Evolutionary conservation across 805 yeast species (phyloP).

Genomic region (Pichia eremophila): DNA sequence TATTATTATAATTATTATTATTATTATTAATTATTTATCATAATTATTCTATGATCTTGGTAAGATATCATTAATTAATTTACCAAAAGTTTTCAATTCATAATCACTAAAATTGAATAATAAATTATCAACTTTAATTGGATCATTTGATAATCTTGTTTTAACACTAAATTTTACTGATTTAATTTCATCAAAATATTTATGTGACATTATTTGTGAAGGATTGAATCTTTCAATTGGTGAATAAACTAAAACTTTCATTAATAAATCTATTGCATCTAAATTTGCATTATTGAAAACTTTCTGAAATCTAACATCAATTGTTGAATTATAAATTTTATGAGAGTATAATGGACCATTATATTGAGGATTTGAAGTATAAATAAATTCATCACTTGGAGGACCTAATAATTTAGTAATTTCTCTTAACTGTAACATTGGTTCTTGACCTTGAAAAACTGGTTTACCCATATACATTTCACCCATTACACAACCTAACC

Average conservation of each 20-base stretch:
- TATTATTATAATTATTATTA: too few relatives aligned
- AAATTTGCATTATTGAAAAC: conserved; percentile 72
- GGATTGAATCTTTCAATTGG: conserved; percentile 81
- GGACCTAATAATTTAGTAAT: conserved; percentile 87
- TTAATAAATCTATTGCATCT: conserved; percentile 76
- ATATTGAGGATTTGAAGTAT: conserved; percentile 65
- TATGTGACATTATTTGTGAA: conserved; percentile 74
- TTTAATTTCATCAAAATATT: conserved; percentile 82
- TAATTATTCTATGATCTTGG: conserved; percentile 11
- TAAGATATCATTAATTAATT: conserved; percentile 16
- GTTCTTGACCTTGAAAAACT: conserved; percentile 90
- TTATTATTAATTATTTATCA: too few relatives aligned
- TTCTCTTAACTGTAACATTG: conserved; percentile 80
- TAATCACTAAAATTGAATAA: conserved; percentile 65
- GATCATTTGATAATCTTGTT: conserved; percentile 26
- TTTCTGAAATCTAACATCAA: conserved; percentile 37
- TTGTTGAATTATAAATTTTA: conserved; percentile 31
- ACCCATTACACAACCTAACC: conserved; percentile 92
- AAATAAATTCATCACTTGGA: conserved; percentile 64
- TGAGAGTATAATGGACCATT: conserved; percentile 66
- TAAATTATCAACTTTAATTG: conserved; percentile 30
- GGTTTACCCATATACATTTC: conserved; percentile 91
- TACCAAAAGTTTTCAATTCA: conserved; percentile 34
- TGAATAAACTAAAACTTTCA: conserved; percentile 78
- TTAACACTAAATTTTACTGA: conserved; percentile 33